Percentiles rank a stretch among this genome's conserved stretches.
Evolutionary conservation across 2,329 filamentous ascomycete species (phyloP).

Genomic region (Chrysoporthe deuterocubensis): DNA sequence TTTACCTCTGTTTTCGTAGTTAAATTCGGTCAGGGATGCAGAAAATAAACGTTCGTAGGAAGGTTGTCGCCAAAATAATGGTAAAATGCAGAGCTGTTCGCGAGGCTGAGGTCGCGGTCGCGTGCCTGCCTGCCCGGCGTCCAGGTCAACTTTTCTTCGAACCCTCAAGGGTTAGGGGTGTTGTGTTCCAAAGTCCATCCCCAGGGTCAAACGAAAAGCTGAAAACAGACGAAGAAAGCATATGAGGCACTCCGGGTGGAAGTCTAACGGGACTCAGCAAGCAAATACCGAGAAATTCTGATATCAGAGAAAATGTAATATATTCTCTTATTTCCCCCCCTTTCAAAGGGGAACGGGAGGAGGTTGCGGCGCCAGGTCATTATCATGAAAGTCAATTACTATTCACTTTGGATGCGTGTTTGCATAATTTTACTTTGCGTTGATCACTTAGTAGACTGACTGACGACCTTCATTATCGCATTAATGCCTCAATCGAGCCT

Average conservation of each 20-base stretch:
- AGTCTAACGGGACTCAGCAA: too few relatives aligned
- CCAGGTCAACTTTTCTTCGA: slow-evolving; percentile 17
- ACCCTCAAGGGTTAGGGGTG: slow-evolving; percentile 13
- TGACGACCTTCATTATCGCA: not conserved
- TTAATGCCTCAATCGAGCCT: not conserved
- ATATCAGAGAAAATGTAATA: too few relatives aligned
- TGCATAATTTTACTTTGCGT: not conserved
- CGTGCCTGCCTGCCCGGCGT: slow-evolving; percentile 16
- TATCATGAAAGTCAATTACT: too few relatives aligned
- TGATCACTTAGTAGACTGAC: not conserved
- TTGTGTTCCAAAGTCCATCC: not conserved
- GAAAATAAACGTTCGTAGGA: not conserved
- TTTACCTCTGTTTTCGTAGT: slow-evolving; percentile 25
- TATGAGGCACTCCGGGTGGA: not conserved
- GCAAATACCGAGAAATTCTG: too few relatives aligned
- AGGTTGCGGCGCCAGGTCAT: too few relatives aligned
- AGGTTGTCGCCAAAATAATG: not conserved
- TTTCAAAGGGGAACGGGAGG: too few relatives aligned
- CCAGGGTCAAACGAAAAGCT: not conserved
- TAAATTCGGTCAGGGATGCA: not conserved
- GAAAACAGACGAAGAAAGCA: not conserved
- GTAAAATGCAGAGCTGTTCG: slow-evolving; percentile 3
- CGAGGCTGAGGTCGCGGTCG: slow-evolving; percentile 19
- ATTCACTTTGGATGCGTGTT: too few relatives aligned
- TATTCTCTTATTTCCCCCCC: too few relatives aligned